Evolutionary conservation across 192 early-diverging fungal species (phyloP).

Genomic region (Gigaspora rosea): DNA sequence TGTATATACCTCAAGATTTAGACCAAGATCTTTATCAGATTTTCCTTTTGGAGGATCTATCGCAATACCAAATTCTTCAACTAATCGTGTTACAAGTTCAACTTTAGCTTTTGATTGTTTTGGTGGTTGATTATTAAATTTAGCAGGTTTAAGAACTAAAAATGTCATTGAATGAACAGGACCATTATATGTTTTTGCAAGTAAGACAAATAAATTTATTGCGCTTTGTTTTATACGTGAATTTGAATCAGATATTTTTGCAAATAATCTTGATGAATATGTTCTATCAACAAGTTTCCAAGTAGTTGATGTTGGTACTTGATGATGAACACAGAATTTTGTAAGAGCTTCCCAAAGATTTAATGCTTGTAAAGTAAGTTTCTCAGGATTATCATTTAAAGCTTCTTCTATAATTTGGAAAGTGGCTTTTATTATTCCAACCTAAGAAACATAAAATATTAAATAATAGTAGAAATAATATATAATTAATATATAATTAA

Average conservation of each 20-base stretch:
- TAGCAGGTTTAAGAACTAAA: slow-evolving; percentile 51
- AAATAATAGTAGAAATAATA: no score
- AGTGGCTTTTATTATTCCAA: slow-evolving; percentile 49
- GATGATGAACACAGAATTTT: slow-evolving; percentile 50
- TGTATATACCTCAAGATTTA: slow-evolving; percentile 48
- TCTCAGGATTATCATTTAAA: slow-evolving; percentile 59
- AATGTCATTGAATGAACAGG: slow-evolving; percentile 54
- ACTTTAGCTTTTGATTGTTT: slow-evolving; percentile 57
- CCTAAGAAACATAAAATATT: slow-evolving; percentile 18
- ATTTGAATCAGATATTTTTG: slow-evolving; percentile 60
- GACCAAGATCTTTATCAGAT: slow-evolving; percentile 40
- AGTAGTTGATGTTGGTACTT: slow-evolving; percentile 45
- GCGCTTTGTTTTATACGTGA: slow-evolving; percentile 52
- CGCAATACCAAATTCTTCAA: slow-evolving; percentile 52
- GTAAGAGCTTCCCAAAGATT: slow-evolving; percentile 54
- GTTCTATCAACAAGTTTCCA: slow-evolving; percentile 53
- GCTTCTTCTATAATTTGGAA: slow-evolving; percentile 52
- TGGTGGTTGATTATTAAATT: slow-evolving; percentile 41
- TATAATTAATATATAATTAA: no score
- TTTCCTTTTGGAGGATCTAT: slow-evolving; percentile 35
- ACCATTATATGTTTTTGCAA: slow-evolving; percentile 53
- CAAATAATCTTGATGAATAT: slow-evolving; percentile 50
- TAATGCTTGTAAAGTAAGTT: slow-evolving; percentile 46
- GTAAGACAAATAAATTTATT: slow-evolving; percentile 48
- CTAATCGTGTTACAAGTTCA: slow-evolving; percentile 49